Conservation (phyloP, 108 stramenopile genomes). For the Fragilaria radians region DNA sequence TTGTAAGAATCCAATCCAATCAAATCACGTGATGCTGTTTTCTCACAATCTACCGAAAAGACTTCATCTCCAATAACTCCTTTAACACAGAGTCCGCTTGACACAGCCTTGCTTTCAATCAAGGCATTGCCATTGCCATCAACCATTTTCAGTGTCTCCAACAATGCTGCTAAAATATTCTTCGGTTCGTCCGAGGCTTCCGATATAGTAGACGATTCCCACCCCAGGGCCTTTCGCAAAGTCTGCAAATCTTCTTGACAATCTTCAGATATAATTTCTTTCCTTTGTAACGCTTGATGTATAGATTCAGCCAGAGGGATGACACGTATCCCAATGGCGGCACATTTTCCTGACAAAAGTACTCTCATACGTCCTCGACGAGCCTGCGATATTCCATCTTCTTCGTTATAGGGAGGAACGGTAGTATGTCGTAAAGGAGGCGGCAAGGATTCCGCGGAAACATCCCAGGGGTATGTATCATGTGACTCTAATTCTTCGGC, state of each 20-base stretch:
- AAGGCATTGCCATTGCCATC: conserved; percentile 44
- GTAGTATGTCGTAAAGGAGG: conserved; percentile 57
- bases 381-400: conserved; percentile 66
- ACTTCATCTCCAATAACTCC: conserved; percentile 32
- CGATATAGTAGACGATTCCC: too few relatives aligned
- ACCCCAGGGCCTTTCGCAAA: conserved; percentile 57
- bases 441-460: background rate
- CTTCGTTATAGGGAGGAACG: conserved; percentile 85
- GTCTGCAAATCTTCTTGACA: conserved; percentile 41
- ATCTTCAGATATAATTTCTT: conserved; percentile 20
- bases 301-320: conserved; percentile 53
- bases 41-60: background rate
- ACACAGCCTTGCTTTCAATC: conserved; percentile 18
- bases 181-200: background rate
- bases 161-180: conserved; percentile 24
- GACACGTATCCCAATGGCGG: conserved; percentile 62
- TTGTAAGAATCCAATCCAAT: background rate
- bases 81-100: conserved; percentile 19
- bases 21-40: background rate
- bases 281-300: conserved; percentile 30
- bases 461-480: conserved; percentile 7
- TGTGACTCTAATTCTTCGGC: conserved; percentile 41
- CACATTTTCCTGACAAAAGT: conserved; percentile 58
- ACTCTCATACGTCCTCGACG: conserved; percentile 56
- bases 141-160: conserved; percentile 19